Percentiles rank a stretch among this genome's conserved stretches.
phyloP scores from a whole-genome alignment of 768 basidiomycete genomes.

The Amanita molliuscula region DNA sequence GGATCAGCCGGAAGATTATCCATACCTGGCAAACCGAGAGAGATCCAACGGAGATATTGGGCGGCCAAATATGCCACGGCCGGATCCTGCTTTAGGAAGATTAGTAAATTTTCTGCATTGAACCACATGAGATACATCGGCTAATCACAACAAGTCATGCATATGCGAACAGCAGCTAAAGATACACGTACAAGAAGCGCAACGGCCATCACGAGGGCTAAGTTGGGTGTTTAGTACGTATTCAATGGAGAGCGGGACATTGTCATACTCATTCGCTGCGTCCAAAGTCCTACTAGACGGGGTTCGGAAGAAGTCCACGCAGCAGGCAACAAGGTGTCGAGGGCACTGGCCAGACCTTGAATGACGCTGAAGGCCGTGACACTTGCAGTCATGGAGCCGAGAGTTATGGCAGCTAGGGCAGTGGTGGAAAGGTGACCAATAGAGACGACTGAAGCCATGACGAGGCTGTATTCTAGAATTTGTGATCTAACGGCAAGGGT shows the following conservation, averaged over 20 bases:
- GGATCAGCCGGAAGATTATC: constrained; percentile 6
- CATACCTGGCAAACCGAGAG: constrained; percentile 66
- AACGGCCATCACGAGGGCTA: constrained; percentile 53
- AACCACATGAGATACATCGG: constrained; percentile 68
- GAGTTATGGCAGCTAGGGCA: constrained; percentile 75
- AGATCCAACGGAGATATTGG: constrained; percentile 66
- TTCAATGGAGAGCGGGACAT: not conserved
- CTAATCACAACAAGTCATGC: constrained; percentile 21
- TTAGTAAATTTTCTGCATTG: constrained; percentile 69
- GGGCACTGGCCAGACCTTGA: constrained; percentile 71
- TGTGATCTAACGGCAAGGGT: constrained; percentile 42
- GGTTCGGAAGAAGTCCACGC: constrained; percentile 91
- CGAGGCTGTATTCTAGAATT: constrained; percentile 76
- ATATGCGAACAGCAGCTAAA: constrained; percentile 11
- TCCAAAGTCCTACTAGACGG: constrained; percentile 80
- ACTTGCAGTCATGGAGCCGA: constrained; percentile 66
- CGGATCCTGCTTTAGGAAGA: constrained; percentile 69
- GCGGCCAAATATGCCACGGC: constrained; percentile 74
- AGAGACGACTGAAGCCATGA: constrained; percentile 74
- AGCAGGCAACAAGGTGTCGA: constrained; percentile 90
- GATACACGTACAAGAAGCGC: constrained; percentile 44
- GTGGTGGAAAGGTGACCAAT: constrained; percentile 88
- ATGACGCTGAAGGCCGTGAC: constrained; percentile 73
- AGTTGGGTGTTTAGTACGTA: not conserved
- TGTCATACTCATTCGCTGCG: constrained; percentile 73